Conservation (phyloP, 805 yeast species). For the Komagataella pastoris region DNA sequence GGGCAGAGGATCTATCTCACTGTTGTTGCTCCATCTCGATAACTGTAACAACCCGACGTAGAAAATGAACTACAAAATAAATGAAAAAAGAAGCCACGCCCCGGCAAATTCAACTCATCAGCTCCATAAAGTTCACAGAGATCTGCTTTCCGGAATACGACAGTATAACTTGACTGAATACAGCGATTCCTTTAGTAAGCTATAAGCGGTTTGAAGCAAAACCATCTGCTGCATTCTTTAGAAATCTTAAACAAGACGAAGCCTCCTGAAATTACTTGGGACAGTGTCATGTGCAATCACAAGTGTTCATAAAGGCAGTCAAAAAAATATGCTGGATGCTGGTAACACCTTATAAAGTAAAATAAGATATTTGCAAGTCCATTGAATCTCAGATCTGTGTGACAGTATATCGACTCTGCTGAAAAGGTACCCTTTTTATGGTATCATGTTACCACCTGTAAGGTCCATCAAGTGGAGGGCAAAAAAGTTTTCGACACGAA, state of each 20-base stretch:
- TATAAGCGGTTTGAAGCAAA: background rate
- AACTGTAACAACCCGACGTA: background rate
- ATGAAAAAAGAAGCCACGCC: background rate
- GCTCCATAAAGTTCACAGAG: background rate
- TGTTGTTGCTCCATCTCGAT: background rate
- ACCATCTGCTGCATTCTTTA: background rate
- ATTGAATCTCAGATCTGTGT: background rate
- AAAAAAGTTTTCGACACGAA: background rate
- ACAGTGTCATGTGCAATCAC: background rate
- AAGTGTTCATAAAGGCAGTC: background rate
- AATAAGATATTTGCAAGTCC: background rate
- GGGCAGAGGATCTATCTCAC: background rate
- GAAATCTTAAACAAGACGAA: background rate
- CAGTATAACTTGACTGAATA: background rate
- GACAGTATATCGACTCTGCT: background rate
- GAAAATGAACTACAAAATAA: background rate
- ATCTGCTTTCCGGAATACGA: background rate
- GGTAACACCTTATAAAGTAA: background rate
- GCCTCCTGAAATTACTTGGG: background rate
- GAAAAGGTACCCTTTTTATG: background rate
- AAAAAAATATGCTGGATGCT: background rate
- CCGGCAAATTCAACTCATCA: background rate
- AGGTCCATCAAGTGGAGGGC: background rate
- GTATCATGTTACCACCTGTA: background rate
- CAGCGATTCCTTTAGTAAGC: background rate